These are phyloP conservation scores for Russula earlei DNA, from an alignment of 768 basidiomycete genomes.

Conservation along the genomic window DNA sequence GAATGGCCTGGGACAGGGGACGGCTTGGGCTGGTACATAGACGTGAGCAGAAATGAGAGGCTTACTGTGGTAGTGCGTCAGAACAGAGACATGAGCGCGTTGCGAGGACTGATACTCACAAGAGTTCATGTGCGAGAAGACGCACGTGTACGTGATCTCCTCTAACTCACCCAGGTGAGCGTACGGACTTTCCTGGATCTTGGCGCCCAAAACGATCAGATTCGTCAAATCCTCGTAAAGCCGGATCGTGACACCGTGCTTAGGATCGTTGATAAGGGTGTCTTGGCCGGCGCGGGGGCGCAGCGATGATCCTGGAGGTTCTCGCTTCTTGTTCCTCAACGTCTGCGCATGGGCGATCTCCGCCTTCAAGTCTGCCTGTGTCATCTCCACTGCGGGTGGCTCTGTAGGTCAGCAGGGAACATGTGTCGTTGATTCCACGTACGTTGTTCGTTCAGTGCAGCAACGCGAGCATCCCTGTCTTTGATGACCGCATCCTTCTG, in stretches of 20 bases:
- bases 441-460: constrained; percentile 42
- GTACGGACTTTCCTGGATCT: constrained; percentile 34
- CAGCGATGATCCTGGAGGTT: constrained; percentile 30
- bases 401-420: background rate
- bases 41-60: constrained; percentile 38
- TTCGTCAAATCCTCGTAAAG: constrained; percentile 87
- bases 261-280: constrained; percentile 40
- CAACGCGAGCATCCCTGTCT: constrained; percentile 39
- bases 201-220: constrained; percentile 58
- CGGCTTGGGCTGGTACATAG: constrained; percentile 5
- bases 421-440: constrained; percentile 16
- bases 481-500: constrained; percentile 34
- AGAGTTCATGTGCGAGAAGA: constrained; percentile 40
- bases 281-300: constrained; percentile 29
- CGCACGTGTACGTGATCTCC: constrained; percentile 54
- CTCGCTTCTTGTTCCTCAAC: constrained; percentile 31
- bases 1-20: constrained; percentile 26
- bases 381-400: constrained; percentile 36
- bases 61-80: constrained; percentile 3
- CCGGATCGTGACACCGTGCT: constrained; percentile 48
- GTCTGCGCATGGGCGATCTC: constrained; percentile 50
- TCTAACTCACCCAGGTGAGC: constrained; percentile 36
- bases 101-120: background rate
- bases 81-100: background rate
- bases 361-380: constrained; percentile 45